phyloP scores from a whole-genome alignment of 257 asterid genomes.

The Buddleja alternifolia region DNA sequence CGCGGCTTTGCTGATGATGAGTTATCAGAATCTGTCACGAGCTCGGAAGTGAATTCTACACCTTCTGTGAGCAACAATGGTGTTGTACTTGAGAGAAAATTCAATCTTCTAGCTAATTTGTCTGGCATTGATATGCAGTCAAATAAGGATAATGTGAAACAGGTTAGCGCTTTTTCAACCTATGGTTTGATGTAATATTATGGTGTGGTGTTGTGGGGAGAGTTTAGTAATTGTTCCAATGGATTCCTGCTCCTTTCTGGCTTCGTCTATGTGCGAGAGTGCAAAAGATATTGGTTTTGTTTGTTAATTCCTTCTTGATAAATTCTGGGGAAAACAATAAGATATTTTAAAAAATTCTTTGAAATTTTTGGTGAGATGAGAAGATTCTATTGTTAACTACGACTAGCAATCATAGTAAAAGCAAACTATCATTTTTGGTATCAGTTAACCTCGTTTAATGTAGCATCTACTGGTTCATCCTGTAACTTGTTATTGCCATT shows the following conservation, averaged over 20 bases:
- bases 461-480: not conserved
- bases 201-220: too few relatives aligned
- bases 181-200: not conserved
- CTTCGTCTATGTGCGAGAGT: too few relatives aligned
- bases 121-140: constrained; percentile 30
- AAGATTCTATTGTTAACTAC: not conserved
- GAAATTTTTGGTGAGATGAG: not conserved
- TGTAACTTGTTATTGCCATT: not conserved
- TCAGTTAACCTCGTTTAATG: not conserved
- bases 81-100: constrained; percentile 13
- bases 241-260: too few relatives aligned
- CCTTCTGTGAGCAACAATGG: constrained; percentile 25
- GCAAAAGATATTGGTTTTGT: too few relatives aligned
- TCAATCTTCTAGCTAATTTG: constrained; percentile 18
- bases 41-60: constrained; percentile 48
- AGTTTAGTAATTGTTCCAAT: too few relatives aligned
- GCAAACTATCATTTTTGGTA: not conserved
- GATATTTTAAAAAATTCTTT: not conserved
- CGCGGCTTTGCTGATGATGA: constrained; percentile 36
- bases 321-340: too few relatives aligned
- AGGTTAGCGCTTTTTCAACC: constrained; percentile 33
- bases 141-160: constrained; percentile 35
- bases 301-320: too few relatives aligned
- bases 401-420: not conserved
- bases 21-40: constrained; percentile 49